Base-by-base conservation (phyloP, 73 alveolate genomes). In the Paramecium pentaurelia region DNA sequence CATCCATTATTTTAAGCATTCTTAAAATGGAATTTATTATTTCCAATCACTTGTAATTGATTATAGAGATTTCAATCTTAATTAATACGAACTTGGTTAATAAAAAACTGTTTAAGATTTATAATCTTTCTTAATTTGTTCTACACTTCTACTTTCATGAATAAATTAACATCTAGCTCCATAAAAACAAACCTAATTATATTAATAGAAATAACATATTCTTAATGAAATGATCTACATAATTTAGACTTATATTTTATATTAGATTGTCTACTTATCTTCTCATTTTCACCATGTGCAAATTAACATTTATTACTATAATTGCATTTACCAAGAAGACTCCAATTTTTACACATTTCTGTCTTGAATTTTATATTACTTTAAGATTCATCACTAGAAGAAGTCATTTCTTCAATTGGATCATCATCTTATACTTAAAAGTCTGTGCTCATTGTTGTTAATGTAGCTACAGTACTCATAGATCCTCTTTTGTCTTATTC, bases 341-440 rank as follows among this genome's bases (percentile, higher is more conserved):
- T 96, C 98, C 98, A 97, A 93, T 98, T 97, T 93, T 97, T 97
- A 92, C 99, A 97, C 95, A 97, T 90, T 89, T 97, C 99, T 10
- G 99, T 97, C 92, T 97, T 97, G 95, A 93, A 97, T 93, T 97
- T 97, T 28, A 93, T 73, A 37, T 73, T 73, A 3, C 14, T 18
- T 28, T 38, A 54, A n/a, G 70, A 40, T 49, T 80, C 91, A n/a
- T 80, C 91, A 80, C 91, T 80, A 0, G 71, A 80, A 14, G 91
- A 80, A 40, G 54, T n/a, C 73, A 45, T 28, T n/a, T 80, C 91
- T 36, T 80, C 91, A 8, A 80, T 80, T 5, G 91, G 91, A 44
- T 80, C 71, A 80, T 80, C 91, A 73, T 37, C 87, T n/a, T 37
- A 37, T 12, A 73, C 34, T 4, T 34, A 73, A 73, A 73, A 37